A percentile compares a stretch with the other conserved stretches of the same genome.
Conservation (phyloP, 139 green algal genomes). For the Chlamydomonas applanata region DNA sequence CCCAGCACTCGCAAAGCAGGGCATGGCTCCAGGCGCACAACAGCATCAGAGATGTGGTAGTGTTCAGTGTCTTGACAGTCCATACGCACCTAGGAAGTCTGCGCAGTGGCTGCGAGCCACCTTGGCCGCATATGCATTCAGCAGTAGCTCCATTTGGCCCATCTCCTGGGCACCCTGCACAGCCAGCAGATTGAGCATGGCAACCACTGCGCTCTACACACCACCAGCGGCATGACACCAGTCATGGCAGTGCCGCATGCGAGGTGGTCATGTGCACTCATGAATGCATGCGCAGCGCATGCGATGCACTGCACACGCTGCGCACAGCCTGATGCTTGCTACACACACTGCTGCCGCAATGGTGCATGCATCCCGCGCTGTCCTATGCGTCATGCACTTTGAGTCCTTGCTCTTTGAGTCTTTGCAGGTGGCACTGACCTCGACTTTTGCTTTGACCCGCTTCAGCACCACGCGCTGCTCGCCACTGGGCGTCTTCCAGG, state of each 20-base stretch:
- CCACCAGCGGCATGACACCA: neutral
- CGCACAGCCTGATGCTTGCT: no score
- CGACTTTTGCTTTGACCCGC: constrained; percentile 60
- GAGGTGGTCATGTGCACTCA: neutral
- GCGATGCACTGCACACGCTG: no score
- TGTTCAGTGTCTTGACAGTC: no score
- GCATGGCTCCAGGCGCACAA: no score
- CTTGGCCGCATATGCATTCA: constrained; percentile 77
- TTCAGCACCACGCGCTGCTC: constrained; percentile 69
- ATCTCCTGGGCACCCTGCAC: constrained; percentile 70
- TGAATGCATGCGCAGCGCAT: neutral
- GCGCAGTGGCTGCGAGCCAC: constrained; percentile 59
- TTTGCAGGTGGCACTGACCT: constrained; percentile 33
- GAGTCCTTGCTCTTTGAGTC: neutral
- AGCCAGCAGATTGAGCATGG: neutral
- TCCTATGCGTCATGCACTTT: neutral
- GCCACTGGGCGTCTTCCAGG: constrained; percentile 1
- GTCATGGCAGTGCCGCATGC: neutral
- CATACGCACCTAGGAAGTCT: constrained; percentile 66
- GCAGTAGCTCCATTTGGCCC: constrained; percentile 77
- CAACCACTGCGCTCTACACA: neutral
- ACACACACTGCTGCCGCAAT: neutral
- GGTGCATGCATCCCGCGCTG: neutral
- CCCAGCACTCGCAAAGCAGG: no score
- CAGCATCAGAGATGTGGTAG: no score